Base-by-base conservation (phyloP, 192 early-diverging fungal species). In the Diversispora eburnea region DNA sequence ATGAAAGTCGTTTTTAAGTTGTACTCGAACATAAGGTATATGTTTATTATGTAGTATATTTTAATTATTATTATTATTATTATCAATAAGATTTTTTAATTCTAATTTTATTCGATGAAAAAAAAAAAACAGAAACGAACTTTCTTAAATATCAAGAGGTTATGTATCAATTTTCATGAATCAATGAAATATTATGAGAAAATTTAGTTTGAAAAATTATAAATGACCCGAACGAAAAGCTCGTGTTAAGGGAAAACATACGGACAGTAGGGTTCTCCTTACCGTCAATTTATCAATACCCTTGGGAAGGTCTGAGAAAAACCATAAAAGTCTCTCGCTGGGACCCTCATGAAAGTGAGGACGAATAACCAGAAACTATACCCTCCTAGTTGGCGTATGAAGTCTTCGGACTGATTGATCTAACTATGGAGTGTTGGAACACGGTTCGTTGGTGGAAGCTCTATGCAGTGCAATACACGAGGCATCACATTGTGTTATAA, bases 301-400 rank as follows among this genome's bases (percentile, higher is more conserved):
- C 73, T 64, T 74, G 77, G 72, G 77, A 78, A 78, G 77, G 77
- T 78, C 77, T 78, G 77, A 78, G 77, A 69, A 78, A 78, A 78
- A 67, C 77, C 59, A 70, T 10, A 71, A 49, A 22, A 45, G 58
- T 62, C 71, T 73, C 71, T 73, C 60, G 59, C 71, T 61, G 71
- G 13, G 71, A 73, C 46, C 33, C 71, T 47, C 39, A 20, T 51
- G 71, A 73, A 15, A 73, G 13, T 57, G 71, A 47, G 71, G 46
- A 59, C 41, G 71, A 62, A 62, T 59, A 43, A 73, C 58, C 71
- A 73, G 71, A 73, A 61, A 73, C 71, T 57, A 61, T 61, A 73
- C 71, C 59, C 71, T 62, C 46, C 47, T 49, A 10, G 25, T 71
- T 62, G n/a, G 19, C 19, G 4, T 63, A 45, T 73, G 71, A 73